Conservation (phyloP, 139 green algal genomes). For the Limnomonas spitsbergensis region DNA sequence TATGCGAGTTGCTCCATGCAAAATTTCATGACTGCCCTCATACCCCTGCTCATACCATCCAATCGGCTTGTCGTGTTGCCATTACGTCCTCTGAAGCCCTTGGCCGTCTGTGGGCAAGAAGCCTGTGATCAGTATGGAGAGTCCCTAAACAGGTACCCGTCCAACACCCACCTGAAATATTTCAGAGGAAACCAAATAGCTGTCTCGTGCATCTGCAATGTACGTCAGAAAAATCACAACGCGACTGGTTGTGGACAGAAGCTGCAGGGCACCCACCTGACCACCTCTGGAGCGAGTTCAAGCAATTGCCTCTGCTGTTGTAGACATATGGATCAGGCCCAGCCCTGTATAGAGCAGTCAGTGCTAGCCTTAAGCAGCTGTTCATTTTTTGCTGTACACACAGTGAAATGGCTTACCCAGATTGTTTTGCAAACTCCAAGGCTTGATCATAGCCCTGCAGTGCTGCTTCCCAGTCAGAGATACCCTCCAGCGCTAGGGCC, state of each 20-base stretch:
- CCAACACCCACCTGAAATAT: conserved; percentile 68
- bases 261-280: not conserved
- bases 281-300: conserved; percentile 61
- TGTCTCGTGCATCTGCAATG: conserved; percentile 48
- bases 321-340: conserved; percentile 69
- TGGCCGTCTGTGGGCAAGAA: conserved; percentile 7
- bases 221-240: not conserved
- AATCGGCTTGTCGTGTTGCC: conserved; percentile 58
- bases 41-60: too few species aligned
- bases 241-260: not conserved
- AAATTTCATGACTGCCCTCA: too few species aligned
- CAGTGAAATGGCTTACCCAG: not conserved
- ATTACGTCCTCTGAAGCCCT: conserved; percentile 46
- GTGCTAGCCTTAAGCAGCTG: not conserved
- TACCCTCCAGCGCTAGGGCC: conserved; percentile 74
- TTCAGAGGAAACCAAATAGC: conserved; percentile 50
- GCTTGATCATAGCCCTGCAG: conserved; percentile 63
- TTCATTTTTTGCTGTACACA: not conserved
- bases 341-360: conserved; percentile 14
- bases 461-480: conserved; percentile 62
- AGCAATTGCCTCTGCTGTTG: conserved; percentile 78
- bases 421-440: conserved; percentile 17
- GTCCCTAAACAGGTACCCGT: too few species aligned
- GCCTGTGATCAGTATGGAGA: not conserved
- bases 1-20: too few species aligned